Evolutionary conservation across 768 basidiomycete genomes (phyloP), one percentile per base, ranked within the genome.

Genomic region (Phylloporus sp.): DNA sequence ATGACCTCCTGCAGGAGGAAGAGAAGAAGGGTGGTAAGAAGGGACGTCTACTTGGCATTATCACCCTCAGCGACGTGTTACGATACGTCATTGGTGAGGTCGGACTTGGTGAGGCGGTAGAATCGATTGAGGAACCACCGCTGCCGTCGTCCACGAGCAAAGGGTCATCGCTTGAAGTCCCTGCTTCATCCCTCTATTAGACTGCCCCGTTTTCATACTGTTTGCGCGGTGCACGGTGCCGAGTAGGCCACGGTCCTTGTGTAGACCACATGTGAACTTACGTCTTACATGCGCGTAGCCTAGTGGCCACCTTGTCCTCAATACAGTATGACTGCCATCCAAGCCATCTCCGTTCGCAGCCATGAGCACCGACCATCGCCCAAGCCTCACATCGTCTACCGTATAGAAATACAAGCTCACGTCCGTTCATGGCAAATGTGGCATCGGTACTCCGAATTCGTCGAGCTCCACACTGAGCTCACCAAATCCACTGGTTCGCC

Each of bases 371-470:
- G 86, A 40, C 64, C 75, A 2, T 63, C 73, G 35, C 90, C 91
- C 58, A 90, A 88, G 62, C 71, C 82, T n/a, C 91, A 95, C 64
- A 78, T 79, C 50, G 90, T 88, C 60, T 95, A 87, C 72, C 78
- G 78, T 55, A 88, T 95, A 66, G 80, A 86, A 62, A 84, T 97
- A 59, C 83, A 88, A 59, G 92, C 92, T 6, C 84, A 91, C 49
- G 89, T 93, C 26, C 85, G 90, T 54, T 86, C 91, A 65, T 97
- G 95, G 94, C 82, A 87, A 51, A 89, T 97, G 78, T 90, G 88
- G 84, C 78, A 88, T 52, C 88, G 95, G 45, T 98, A 97, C 73
- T 94, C 91, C 38, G 93, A 97, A 72, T 98, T 98, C 72, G 84
- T 80, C 64, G 85, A 91, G 60, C 82, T 98, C 7, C 81, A 95